These are phyloP conservation scores for Macaranga tanarius DNA, from an alignment of 441 rosid species.

Conservation along the genomic window DNA sequence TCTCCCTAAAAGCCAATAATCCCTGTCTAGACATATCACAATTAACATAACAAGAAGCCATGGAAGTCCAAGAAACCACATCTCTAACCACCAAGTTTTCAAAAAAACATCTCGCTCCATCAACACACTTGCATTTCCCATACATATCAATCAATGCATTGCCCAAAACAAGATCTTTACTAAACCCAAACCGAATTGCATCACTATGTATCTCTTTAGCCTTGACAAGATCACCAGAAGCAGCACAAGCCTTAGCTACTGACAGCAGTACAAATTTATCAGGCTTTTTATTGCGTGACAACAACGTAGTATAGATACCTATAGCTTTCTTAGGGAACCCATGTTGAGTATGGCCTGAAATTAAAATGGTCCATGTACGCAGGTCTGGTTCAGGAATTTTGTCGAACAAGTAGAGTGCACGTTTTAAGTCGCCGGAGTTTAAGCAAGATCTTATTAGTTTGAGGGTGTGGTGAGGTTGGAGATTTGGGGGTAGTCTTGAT, in stretches of 20 bases:
- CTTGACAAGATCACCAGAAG: slow-evolving; percentile 22
- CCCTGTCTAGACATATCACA: slow-evolving; percentile 24
- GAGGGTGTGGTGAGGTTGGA: slow-evolving; percentile 8
- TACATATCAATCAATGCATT: slow-evolving; percentile 38
- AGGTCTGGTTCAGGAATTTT: slow-evolving; percentile 32
- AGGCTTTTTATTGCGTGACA: slow-evolving; percentile 12
- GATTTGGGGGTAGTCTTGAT: neutral
- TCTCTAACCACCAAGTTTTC: slow-evolving; percentile 26
- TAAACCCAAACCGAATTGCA: slow-evolving; percentile 20
- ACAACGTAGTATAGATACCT: slow-evolving; percentile 14
- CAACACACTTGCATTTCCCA: slow-evolving; percentile 25
- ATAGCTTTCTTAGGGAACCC: slow-evolving; percentile 29
- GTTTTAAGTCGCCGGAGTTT: slow-evolving; percentile 15
- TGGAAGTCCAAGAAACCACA: slow-evolving; percentile 34
- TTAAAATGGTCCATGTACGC: slow-evolving; percentile 29
- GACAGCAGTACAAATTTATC: slow-evolving; percentile 28
- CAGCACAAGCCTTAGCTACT: slow-evolving; percentile 29
- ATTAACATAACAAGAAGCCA: slow-evolving; percentile 33
- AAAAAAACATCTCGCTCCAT: slow-evolving; percentile 29
- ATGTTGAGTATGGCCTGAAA: slow-evolving; percentile 28
- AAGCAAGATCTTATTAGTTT: neutral
- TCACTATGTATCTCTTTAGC: slow-evolving; percentile 32
- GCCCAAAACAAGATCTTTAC: slow-evolving; percentile 24
- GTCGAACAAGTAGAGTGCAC: slow-evolving; percentile 30
- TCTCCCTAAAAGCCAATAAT: slow-evolving; percentile 25